These are phyloP conservation scores for Tilletia horrida DNA, from an alignment of 1,284 basidiomycete genomes.

Conservation along the genomic window DNA sequence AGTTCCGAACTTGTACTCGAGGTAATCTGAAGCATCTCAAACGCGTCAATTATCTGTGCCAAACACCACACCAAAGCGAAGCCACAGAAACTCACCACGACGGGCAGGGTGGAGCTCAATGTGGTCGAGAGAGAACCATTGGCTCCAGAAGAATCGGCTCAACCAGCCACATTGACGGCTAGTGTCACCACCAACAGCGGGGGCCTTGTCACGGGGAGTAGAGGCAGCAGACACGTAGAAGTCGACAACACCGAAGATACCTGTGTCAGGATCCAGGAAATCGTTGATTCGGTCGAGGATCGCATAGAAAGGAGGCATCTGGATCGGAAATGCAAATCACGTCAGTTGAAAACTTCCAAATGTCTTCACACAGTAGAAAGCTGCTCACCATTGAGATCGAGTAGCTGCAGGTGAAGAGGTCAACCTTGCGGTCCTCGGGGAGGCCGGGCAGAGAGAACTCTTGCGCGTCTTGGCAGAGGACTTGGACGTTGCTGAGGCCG, in stretches of 20 bases:
- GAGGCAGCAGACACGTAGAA: constrained; percentile 72
- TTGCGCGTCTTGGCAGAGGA: constrained; percentile 72
- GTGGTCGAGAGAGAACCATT: constrained; percentile 73
- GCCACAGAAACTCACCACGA: constrained; percentile 53
- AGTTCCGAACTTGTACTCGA: constrained; percentile 78
- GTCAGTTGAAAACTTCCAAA: constrained; percentile 50
- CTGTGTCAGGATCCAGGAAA: constrained; percentile 66
- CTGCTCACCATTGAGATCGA: constrained; percentile 49
- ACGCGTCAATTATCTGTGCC: background rate
- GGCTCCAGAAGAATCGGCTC: constrained; percentile 68
- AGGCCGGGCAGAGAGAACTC: constrained; percentile 66
- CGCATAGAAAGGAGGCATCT: constrained; percentile 69
- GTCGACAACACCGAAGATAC: constrained; percentile 71
- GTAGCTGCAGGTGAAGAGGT: constrained; percentile 55
- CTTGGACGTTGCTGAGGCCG: constrained; percentile 73
- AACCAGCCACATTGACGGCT: constrained; percentile 71
- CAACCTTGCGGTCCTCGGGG: constrained; percentile 40
- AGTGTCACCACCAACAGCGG: constrained; percentile 65
- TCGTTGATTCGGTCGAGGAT: constrained; percentile 70
- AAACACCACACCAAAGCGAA: no score
- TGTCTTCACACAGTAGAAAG: background rate
- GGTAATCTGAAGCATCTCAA: constrained; percentile 60
- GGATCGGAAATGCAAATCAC: constrained; percentile 29
- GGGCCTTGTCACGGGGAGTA: constrained; percentile 62
- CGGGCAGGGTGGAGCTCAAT: constrained; percentile 69